Base-by-base conservation (phyloP, 2,329 filamentous ascomycete genomes). In the Xylariaceae sp. region DNA sequence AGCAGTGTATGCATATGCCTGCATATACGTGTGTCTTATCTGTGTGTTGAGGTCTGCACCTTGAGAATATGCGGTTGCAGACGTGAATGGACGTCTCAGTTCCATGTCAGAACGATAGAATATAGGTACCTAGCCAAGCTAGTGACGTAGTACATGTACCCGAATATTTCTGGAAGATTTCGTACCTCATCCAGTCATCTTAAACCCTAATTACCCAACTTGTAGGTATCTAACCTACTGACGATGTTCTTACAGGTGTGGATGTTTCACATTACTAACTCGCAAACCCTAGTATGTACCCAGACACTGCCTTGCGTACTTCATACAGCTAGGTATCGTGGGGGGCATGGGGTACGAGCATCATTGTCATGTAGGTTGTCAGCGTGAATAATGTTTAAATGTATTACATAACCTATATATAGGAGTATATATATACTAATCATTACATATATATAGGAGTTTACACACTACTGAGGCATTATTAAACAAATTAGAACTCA, bases 81-180 rank as follows among this genome's bases (percentile, higher is more conserved):
- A 37, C 12, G 14, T 4, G 12, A 37, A 37, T 37, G n/a, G n/a
- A n/a, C n/a, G 14, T 37, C 14, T 37, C 32, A 37, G 9, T 12
- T 10, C n/a, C n/a, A n/a, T n/a, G 3, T 12, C 12, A 4, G 9
- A 37, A 37, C 9, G 32, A 12, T 48, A 54, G 46, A 50, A 56
- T 44, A 23, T 54, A 10, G n/a, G n/a, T n/a, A n/a, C n/a, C n/a
- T n/a, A n/a, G n/a, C 50, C 40, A 44, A 32, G 50, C 49, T 48
- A 10, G 50, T 58, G 60, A 58, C 60, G 60, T 62, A 60, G 57
- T 46, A n/a, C n/a, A n/a, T n/a, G n/a, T n/a, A 60, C 52, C 37
- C 44, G 19, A 44, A 43, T 44, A 44, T 50, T 52, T 40, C 44
- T 49, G 47, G 52, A 40, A 62, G 49, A 60, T 60, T 42, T 3